A percentile compares a stretch with the other conserved stretches of the same genome.
Conservation (phyloP, 208 protist genomes). For the Acanthamoeba royreba region DNA sequence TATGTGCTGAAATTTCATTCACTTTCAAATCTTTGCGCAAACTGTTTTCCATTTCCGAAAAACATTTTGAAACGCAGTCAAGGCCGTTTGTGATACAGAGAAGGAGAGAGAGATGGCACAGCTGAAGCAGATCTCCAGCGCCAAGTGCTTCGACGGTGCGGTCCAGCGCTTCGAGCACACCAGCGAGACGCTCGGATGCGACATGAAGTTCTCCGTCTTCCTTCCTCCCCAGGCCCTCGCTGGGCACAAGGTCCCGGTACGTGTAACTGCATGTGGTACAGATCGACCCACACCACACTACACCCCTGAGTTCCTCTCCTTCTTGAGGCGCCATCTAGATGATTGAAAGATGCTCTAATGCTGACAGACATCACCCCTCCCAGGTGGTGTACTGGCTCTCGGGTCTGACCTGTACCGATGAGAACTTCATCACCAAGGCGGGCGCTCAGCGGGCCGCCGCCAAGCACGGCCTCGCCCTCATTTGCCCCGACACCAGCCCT, state of each 20-base stretch:
- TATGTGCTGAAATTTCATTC: neutral
- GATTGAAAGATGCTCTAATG: neutral
- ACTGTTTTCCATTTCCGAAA: no score
- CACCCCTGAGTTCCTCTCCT: neutral
- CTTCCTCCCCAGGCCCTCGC: neutral
- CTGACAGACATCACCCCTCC: neutral
- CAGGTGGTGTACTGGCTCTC: slow-evolving; percentile 72
- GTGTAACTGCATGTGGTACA: neutral
- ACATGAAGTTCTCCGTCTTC: slow-evolving; percentile 53
- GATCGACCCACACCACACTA: no score
- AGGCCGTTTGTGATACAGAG: neutral
- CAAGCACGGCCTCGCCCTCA: slow-evolving; percentile 57
- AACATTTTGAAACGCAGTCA: neutral
- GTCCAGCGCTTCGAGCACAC: neutral
- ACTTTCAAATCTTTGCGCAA: neutral
- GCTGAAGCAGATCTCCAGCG: slow-evolving; percentile 2
- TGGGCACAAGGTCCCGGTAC: neutral
- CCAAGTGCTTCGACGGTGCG: slow-evolving; percentile 46
- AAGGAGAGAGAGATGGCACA: neutral
- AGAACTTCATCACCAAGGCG: slow-evolving; percentile 81
- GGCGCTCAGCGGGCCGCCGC: slow-evolving; percentile 56
- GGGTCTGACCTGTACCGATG: slow-evolving; percentile 83
- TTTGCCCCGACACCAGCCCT: slow-evolving; percentile 74
- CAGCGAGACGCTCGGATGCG: neutral
- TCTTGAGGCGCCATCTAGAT: neutral